Evolutionary conservation across 1,284 basidiomycete genomes (phyloP).

Genomic region (Bondarzewia mesenterica): DNA sequence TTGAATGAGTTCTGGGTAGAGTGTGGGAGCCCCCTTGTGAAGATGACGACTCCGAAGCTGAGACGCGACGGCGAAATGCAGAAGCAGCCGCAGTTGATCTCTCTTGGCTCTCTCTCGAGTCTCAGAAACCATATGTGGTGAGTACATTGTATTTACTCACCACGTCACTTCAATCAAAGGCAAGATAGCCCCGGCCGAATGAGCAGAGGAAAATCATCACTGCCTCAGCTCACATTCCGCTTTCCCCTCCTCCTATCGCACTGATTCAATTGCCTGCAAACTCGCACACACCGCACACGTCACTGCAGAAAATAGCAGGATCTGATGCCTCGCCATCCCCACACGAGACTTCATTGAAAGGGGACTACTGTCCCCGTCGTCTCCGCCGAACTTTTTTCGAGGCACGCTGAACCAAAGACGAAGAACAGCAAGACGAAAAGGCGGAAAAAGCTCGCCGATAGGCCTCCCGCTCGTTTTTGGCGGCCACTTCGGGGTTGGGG

Average conservation of each 20-base stretch:
- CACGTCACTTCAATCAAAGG: not conserved
- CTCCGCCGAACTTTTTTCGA: not conserved
- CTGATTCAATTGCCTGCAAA: slow-evolving; percentile 6
- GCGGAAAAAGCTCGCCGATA: slow-evolving; percentile 9
- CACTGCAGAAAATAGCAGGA: not conserved
- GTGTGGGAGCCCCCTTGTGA: slow-evolving; percentile 20
- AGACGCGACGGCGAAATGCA: slow-evolving; percentile 18
- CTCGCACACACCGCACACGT: too few relatives aligned
- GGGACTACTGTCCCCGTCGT: not conserved
- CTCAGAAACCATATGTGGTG: slow-evolving; percentile 16
- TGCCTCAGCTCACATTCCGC: slow-evolving; percentile 4
- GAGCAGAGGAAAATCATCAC: slow-evolving; percentile 11
- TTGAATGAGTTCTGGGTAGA: slow-evolving; percentile 11
- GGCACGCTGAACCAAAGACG: not conserved
- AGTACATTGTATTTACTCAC: slow-evolving; percentile 6
- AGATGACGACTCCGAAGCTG: slow-evolving; percentile 22
- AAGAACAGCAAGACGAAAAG: not conserved
- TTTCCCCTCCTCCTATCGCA: slow-evolving; percentile 6
- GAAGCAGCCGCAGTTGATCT: slow-evolving; percentile 24
- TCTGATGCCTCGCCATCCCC: not conserved
- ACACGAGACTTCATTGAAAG: not conserved
- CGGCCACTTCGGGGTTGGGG: slow-evolving; percentile 20
- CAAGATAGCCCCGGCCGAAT: slow-evolving; percentile 10
- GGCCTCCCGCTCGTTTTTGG: slow-evolving; percentile 22
- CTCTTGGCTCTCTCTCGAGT: slow-evolving; percentile 18